These are phyloP conservation scores for Boletus subparvulus DNA, from an alignment of 768 basidiomycete species.

Conservation along the genomic window DNA sequence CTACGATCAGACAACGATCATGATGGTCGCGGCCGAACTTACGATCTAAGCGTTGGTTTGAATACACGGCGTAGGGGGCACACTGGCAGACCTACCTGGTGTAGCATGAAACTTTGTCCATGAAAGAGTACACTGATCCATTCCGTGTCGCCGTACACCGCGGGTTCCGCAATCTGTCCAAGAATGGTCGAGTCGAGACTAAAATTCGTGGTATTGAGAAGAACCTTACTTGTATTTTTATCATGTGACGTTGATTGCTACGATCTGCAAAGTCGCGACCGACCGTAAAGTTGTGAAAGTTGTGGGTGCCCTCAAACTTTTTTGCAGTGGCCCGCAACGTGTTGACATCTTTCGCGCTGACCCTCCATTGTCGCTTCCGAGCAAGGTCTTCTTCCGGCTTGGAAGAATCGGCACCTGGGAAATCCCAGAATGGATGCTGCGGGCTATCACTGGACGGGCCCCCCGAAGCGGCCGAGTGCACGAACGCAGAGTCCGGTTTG, in stretches of 20 bases:
- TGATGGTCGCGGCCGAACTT: constrained; percentile 12
- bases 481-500: constrained; percentile 67
- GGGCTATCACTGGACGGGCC: constrained; percentile 18
- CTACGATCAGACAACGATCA: constrained; percentile 8
- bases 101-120: constrained; percentile 98
- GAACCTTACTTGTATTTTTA: constrained; percentile 66
- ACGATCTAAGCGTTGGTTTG: constrained; percentile 29
- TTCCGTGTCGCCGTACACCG: constrained; percentile 86
- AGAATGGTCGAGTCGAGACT: background rate
- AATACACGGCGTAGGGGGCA: constrained; percentile 20
- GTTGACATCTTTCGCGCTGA: constrained; percentile 50
- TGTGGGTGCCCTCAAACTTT: constrained; percentile 85
- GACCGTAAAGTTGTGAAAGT: constrained; percentile 97
- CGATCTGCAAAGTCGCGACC: constrained; percentile 81
- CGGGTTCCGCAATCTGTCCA: constrained; percentile 77
- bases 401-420: constrained; percentile 34
- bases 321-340: constrained; percentile 54
- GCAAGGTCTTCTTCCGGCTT: constrained; percentile 56
- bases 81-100: constrained; percentile 67
- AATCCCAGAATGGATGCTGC: constrained; percentile 64
- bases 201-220: background rate
- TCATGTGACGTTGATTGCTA: constrained; percentile 85
- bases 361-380: constrained; percentile 75
- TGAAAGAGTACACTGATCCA: constrained; percentile 94
- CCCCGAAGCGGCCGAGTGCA: constrained; percentile 31